A percentile compares a stretch with the other conserved stretches of the same genome.
Evolutionary conservation across 495 filamentous ascomycete genomes (phyloP).

Genomic region (Cercophora samala): DNA sequence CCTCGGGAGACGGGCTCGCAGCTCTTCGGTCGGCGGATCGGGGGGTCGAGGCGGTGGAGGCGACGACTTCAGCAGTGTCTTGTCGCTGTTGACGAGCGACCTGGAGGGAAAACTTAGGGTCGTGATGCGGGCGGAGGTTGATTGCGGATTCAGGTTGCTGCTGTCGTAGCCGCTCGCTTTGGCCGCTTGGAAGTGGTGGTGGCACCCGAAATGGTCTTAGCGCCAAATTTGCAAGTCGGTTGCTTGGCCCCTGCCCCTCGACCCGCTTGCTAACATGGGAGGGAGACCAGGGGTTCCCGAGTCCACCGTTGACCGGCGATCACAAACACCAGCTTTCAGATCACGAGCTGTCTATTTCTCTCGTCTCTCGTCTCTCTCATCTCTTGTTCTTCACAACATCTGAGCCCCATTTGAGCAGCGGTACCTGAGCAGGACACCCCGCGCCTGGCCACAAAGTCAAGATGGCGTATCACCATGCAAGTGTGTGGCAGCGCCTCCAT

Average conservation of each 20-base stretch:
- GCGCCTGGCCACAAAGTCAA: background rate
- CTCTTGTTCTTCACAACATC: background rate
- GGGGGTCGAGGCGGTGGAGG: background rate
- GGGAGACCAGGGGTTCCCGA: slow-evolving; percentile 8
- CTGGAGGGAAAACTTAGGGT: background rate
- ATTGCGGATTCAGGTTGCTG: slow-evolving; percentile 20
- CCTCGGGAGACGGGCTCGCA: background rate
- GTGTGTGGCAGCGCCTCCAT: background rate
- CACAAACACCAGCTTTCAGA: background rate
- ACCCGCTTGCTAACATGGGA: background rate
- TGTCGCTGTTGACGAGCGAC: background rate
- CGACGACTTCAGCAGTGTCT: background rate
- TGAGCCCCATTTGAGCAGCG: background rate
- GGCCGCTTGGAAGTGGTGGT: slow-evolving; percentile 5
- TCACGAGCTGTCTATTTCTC: background rate
- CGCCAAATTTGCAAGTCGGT: slow-evolving; percentile 11
- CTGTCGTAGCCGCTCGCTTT: slow-evolving; percentile 26
- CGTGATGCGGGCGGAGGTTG: slow-evolving; percentile 11
- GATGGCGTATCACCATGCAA: background rate
- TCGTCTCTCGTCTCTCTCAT: too few relatives aligned
- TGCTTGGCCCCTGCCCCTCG: background rate
- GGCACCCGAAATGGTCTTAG: slow-evolving; percentile 17
- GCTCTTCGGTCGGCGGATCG: slow-evolving; percentile 1
- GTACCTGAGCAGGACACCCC: background rate
- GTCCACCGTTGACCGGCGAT: background rate